Percentiles rank a stretch among this genome's conserved stretches.
phyloP scores from a whole-genome alignment of 2,329 filamentous ascomycete species.

The Cytospora chrysosperma region DNA sequence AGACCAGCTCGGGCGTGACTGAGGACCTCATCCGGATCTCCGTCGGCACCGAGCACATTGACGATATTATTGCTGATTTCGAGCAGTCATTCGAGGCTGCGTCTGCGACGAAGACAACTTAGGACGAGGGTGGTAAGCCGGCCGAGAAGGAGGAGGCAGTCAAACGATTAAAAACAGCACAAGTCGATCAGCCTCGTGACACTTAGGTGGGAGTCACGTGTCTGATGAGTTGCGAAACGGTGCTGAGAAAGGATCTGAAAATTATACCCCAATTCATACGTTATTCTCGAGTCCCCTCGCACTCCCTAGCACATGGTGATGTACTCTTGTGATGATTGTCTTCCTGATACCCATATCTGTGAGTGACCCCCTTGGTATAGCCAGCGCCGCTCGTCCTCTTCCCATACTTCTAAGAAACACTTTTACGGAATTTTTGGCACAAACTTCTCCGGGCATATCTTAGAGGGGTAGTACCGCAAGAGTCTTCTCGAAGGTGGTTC shows the following conservation, averaged over 20 bases:
- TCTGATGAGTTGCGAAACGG: background rate
- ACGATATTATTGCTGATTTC: conserved; percentile 95
- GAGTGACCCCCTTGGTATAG: too few species aligned
- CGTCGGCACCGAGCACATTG: conserved; percentile 93
- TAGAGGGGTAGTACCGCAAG: too few species aligned
- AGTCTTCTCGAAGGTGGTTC: too few species aligned
- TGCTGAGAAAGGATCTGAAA: background rate
- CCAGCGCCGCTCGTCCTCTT: too few species aligned
- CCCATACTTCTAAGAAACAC: too few species aligned
- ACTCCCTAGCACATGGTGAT: too few species aligned
- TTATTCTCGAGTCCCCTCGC: background rate
- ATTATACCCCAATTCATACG: background rate
- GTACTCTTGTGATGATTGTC: too few species aligned
- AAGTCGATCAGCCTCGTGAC: background rate
- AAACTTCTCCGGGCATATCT: too few species aligned
- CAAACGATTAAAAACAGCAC: conserved; percentile 31
- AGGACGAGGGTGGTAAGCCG: conserved; percentile 31
- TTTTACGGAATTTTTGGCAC: too few species aligned
- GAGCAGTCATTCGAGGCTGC: conserved; percentile 79
- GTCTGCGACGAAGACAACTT: conserved; percentile 43
- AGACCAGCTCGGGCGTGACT: conserved; percentile 75
- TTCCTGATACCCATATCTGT: too few species aligned
- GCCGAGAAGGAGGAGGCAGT: conserved; percentile 39
- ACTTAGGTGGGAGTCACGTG: background rate
- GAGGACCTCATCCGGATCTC: conserved; percentile 93